These are phyloP conservation scores for Arabidopsis hybrid DNA, from an alignment of 441 rosid genomes.

Conservation along the genomic window DNA sequence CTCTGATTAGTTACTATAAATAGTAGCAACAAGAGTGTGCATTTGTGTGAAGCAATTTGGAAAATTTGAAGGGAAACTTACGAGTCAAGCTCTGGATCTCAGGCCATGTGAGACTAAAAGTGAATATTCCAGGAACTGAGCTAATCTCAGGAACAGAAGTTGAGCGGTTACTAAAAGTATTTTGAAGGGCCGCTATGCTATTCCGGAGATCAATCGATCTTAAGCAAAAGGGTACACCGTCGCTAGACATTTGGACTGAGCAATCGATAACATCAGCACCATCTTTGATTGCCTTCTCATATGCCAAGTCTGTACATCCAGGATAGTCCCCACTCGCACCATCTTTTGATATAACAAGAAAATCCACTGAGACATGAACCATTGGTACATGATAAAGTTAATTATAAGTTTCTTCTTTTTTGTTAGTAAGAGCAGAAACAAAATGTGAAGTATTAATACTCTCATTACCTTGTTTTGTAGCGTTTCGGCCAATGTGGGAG, in stretches of 20 bases:
- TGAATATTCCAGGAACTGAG: slow-evolving; percentile 46
- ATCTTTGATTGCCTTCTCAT: slow-evolving; percentile 56
- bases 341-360: slow-evolving; percentile 52
- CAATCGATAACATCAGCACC: slow-evolving; percentile 71
- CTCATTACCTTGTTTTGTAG: slow-evolving; percentile 52
- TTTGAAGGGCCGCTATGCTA: slow-evolving; percentile 43
- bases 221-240: slow-evolving; percentile 60
- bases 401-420: not conserved
- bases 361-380: slow-evolving; percentile 46
- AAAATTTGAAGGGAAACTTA: slow-evolving; percentile 46
- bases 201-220: slow-evolving; percentile 49
- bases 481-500: slow-evolving; percentile 55
- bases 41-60: not conserved
- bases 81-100: slow-evolving; percentile 56
- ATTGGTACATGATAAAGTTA: slow-evolving; percentile 14
- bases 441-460: not conserved
- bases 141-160: slow-evolving; percentile 46
- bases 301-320: slow-evolving; percentile 65
- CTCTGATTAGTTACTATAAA: no score
- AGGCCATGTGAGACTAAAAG: slow-evolving; percentile 65
- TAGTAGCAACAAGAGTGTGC: no score
- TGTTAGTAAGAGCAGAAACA: not conserved
- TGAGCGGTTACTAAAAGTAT: slow-evolving; percentile 33
- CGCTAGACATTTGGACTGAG: slow-evolving; percentile 69
- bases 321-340: slow-evolving; percentile 85